phyloP scores from a whole-genome alignment of 805 yeast species.

The Brettanomyces sp. region DNA sequence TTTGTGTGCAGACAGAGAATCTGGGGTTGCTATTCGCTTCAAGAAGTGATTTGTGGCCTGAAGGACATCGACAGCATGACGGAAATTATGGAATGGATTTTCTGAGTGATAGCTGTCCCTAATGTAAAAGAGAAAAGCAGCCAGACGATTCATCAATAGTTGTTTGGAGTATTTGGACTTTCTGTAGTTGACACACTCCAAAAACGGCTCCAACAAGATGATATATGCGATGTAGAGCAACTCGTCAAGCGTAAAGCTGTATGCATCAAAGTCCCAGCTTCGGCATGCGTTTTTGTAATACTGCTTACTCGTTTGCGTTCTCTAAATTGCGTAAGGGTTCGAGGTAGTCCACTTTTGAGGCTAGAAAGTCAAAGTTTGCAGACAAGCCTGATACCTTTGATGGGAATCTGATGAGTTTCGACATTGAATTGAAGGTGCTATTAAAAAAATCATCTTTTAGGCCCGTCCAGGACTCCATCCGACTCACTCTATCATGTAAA shows the following conservation, averaged over 20 bases:
- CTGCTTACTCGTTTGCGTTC: constrained; percentile 6
- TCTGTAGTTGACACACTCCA: neutral
- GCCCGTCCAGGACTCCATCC: constrained; percentile 36
- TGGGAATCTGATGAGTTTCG: constrained; percentile 15
- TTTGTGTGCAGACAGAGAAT: no score
- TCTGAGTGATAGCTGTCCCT: constrained; percentile 76
- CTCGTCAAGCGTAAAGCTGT: constrained; percentile 55
- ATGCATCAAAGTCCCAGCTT: constrained; percentile 67
- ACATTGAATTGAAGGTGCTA: constrained; percentile 25
- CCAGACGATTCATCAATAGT: constrained; percentile 1
- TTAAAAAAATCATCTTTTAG: constrained; percentile 16
- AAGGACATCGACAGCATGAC: constrained; percentile 92
- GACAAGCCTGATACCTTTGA: constrained; percentile 1
- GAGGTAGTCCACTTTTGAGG: constrained; percentile 13
- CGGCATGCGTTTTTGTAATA: constrained; percentile 15
- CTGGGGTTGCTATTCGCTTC: constrained; percentile 2
- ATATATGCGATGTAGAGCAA: constrained; percentile 48
- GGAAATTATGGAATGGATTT: constrained; percentile 88
- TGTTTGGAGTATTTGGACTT: neutral
- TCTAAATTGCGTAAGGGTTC: constrained; percentile 20
- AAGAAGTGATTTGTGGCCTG: constrained; percentile 77
- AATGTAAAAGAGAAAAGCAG: constrained; percentile 47
- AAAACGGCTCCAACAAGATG: constrained; percentile 31
- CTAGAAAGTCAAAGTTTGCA: constrained; percentile 13
- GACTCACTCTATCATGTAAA: constrained; percentile 19